Evolutionary conservation across 768 basidiomycete genomes (phyloP).

Genomic region (Amanita pallidorosea): DNA sequence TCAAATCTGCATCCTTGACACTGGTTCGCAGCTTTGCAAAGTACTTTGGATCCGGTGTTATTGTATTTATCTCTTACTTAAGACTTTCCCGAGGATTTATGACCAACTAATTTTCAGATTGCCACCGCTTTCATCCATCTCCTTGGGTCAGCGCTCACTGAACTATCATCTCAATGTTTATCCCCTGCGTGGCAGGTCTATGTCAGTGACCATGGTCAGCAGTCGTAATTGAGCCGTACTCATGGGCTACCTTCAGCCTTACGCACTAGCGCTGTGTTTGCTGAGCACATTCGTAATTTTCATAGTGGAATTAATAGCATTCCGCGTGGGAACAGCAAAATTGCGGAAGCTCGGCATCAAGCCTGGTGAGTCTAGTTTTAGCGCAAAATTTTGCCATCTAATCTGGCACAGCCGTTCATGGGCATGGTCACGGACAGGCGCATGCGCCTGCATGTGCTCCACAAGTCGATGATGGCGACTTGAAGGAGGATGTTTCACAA

Average conservation of each 20-base stretch:
- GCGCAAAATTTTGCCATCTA: neutral
- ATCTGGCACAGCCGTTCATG: neutral
- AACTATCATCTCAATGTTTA: slow-evolving; percentile 62
- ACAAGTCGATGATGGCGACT: slow-evolving; percentile 23
- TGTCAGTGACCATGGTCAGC: slow-evolving; percentile 30
- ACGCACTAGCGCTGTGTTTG: slow-evolving; percentile 73
- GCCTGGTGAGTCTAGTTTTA: slow-evolving; percentile 32
- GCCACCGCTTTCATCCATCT: slow-evolving; percentile 88
- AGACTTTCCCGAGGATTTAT: neutral
- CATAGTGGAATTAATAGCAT: slow-evolving; percentile 75
- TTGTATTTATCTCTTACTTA: slow-evolving; percentile 34
- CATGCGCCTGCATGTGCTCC: slow-evolving; percentile 61
- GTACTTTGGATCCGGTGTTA: slow-evolving; percentile 86
- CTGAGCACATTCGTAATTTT: slow-evolving; percentile 78
- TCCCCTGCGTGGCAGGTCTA: slow-evolving; percentile 60
- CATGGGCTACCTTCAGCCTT: slow-evolving; percentile 41
- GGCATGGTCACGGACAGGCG: slow-evolving; percentile 24
- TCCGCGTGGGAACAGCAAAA: slow-evolving; percentile 74
- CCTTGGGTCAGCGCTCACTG: slow-evolving; percentile 63
- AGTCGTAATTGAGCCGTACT: neutral
- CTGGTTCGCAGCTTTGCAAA: slow-evolving; percentile 55
- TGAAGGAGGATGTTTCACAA: slow-evolving; percentile 9
- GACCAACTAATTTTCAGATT: slow-evolving; percentile 35
- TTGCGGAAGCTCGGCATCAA: slow-evolving; percentile 53
- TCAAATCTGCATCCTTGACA: neutral